These are phyloP conservation scores for Colletotrichum eremochloae DNA, from an alignment of 2,329 filamentous ascomycete species.

Conservation along the genomic window DNA sequence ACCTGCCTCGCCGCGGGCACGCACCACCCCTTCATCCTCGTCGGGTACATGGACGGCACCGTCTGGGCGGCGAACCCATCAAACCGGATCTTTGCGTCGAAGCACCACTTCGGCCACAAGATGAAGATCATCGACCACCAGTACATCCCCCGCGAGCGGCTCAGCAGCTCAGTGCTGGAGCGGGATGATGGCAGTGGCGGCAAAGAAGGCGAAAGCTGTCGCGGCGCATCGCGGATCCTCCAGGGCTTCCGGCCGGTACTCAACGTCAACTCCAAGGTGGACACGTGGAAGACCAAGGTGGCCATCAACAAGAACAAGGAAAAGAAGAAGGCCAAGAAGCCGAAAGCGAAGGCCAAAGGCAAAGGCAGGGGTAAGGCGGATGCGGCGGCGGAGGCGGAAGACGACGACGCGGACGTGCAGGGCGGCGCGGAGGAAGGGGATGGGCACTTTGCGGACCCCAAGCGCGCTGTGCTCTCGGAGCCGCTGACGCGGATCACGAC, in stretches of 20 bases:
- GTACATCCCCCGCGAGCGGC: slow-evolving; percentile 56
- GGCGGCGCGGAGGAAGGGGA: slow-evolving; percentile 44
- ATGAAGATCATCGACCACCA: slow-evolving; percentile 67
- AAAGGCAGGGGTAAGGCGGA: slow-evolving; percentile 50
- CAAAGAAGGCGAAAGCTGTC: slow-evolving; percentile 25
- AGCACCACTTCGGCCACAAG: slow-evolving; percentile 55
- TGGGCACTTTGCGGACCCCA: slow-evolving; percentile 51
- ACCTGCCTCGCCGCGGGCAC: slow-evolving; percentile 64
- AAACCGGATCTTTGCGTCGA: slow-evolving; percentile 57
- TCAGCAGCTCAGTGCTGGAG: slow-evolving; percentile 38
- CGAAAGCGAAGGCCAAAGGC: slow-evolving; percentile 53
- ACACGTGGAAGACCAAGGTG: slow-evolving; percentile 57
- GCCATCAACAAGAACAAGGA: slow-evolving; percentile 53
- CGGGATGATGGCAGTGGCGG: not conserved
- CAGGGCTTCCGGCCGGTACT: slow-evolving; percentile 65
- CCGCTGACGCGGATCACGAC: slow-evolving; percentile 72
- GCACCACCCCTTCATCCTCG: slow-evolving; percentile 66
- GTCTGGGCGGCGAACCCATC: slow-evolving; percentile 63
- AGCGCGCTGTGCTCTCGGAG: slow-evolving; percentile 68
- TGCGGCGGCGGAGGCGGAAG: slow-evolving; percentile 47
- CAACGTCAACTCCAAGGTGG: slow-evolving; percentile 61
- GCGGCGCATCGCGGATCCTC: slow-evolving; percentile 65
- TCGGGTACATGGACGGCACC: slow-evolving; percentile 67
- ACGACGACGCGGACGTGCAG: slow-evolving; percentile 44
- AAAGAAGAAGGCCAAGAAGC: slow-evolving; percentile 53